Base-by-base conservation (phyloP, 371 early-diverging fungal genomes). In the Syncephalastrum contaminatum region DNA sequence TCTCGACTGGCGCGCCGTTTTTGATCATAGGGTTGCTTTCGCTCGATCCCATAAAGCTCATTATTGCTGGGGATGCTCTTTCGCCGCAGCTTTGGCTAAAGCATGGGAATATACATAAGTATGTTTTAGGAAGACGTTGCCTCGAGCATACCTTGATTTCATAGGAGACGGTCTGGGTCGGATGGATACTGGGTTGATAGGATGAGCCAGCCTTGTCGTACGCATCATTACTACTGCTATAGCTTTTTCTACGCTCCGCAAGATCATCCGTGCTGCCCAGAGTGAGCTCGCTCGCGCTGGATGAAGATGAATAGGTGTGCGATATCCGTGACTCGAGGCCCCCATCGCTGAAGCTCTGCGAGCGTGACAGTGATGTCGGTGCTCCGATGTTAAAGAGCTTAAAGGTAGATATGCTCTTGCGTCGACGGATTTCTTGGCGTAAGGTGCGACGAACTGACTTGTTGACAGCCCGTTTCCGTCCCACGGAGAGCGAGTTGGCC, bases 161-260 rank as follows among this genome's bases (percentile, higher is more conserved):
- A 27, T 60, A 60, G n/a, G 60, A 60, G 15, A 49, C 39, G 21
- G 50, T 50, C 21, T 54, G 60, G 10, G 54, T 22, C 12, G 60
- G 60, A 43, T 60, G 60, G 6, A 60, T 43, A 39, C 60, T 60
- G 15, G 60, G 54, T 39, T 53, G 47, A 43, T 41, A 41, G 43
- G 22, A 40, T 30, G 36, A 30, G 10, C 36, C 36, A 30, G 36
- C 36, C 36, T 30, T 30, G 36, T 30, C 36, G 10, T 30, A 30
- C 5, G 12, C 36, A 30, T 30, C 36, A 30, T 10, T 6, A 8
- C 36, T 12, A 10, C 36, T 30, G 36, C 36, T 30, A 12, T 6
- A 30, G 36, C 36, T 30, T 30, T 8, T 30, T 8, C 36, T 30
- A 30, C 36, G 36, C 12, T 30, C 36, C 2, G 36, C 36, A 12